Evolutionary conservation across 176 grass and related monocot species (phyloP), one percentile per base, ranked within the genome.

Genomic region (Poa pratensis): DNA sequence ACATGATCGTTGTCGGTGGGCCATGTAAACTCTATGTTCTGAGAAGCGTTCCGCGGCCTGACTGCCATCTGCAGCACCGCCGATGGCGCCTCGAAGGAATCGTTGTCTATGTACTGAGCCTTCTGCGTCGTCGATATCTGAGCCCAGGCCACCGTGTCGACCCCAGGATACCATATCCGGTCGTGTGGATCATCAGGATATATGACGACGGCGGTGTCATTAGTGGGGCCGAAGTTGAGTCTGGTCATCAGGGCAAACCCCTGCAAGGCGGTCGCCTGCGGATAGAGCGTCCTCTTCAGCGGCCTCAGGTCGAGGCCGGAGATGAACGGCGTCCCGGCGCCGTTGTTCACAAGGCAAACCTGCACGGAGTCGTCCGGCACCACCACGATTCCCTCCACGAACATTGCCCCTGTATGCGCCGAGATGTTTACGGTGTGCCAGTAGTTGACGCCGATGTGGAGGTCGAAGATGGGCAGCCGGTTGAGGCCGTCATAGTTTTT

Each of bases 241-340:
- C 91, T 69, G 12, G 0, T 9, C 1, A 77, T 2, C 1, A 92
- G 70, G 10, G 80, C 37, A 1, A 97, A 76, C 3, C 78, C 81
- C 51, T 84, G 85, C 9, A 49, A 52, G 0, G 13, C 73, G 46
- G 74, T 88, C 5, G 3, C 79, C 4, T 58, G 68, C 4, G 67
- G 66, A 32, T 90, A 94, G 5, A 87, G 48, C 12, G 1, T 14
- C 16, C 20, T 66, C 70, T 86, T 74, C 5, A 97, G 46, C 0
- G 91, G 91, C 87, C 94, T 84, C 12, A 94, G 23, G n/a, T 90
- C 85, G 35, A 97, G 73, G 2, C 49, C 9, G 3, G 94, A 94
- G 30, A 97, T 79, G 61, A 92, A 97, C 6, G 94, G 94, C 16
- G 87, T 92, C 12, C 94, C 90, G 7, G 9, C 0, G 15, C 88